Conservation (phyloP, 345 rosid species). For the Rhizophora mangle region DNA sequence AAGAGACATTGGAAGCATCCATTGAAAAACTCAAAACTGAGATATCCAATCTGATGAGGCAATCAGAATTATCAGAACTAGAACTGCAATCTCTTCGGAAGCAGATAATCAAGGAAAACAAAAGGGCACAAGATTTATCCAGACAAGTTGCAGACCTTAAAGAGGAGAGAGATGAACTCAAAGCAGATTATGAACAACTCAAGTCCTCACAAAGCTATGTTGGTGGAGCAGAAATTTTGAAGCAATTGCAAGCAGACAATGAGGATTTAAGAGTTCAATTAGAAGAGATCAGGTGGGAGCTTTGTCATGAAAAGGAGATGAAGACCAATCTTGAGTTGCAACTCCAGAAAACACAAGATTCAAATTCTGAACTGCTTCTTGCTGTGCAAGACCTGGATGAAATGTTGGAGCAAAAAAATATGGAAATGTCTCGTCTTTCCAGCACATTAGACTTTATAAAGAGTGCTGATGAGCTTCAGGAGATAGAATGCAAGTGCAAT, state of each 20-base stretch:
- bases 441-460: conserved; percentile 15
- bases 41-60: conserved; percentile 23
- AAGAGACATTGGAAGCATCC: conserved; percentile 18
- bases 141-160: conserved; percentile 33
- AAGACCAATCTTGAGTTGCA: conserved; percentile 70
- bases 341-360: conserved; percentile 85
- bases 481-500: conserved; percentile 24
- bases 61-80: conserved; percentile 28
- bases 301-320: conserved; percentile 66
- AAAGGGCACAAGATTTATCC: conserved; percentile 31
- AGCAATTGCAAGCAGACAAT: conserved; percentile 51
- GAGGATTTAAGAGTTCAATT: conserved; percentile 57
- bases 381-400: conserved; percentile 86
- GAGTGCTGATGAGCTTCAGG: conserved; percentile 30
- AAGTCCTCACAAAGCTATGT: conserved; percentile 42
- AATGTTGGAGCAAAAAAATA: conserved; percentile 56
- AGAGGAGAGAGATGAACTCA: conserved; percentile 63
- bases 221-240: conserved; percentile 22
- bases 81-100: conserved; percentile 30
- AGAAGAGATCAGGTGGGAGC: conserved; percentile 73
- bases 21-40: conserved; percentile 23
- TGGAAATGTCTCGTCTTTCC: conserved; percentile 33
- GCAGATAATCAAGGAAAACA: conserved; percentile 24
- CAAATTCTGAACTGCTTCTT: conserved; percentile 83
- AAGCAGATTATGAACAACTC: conserved; percentile 50